These are phyloP conservation scores for Suhomyces xylopsoci DNA, from an alignment of 805 yeast species.

Conservation along the genomic window DNA sequence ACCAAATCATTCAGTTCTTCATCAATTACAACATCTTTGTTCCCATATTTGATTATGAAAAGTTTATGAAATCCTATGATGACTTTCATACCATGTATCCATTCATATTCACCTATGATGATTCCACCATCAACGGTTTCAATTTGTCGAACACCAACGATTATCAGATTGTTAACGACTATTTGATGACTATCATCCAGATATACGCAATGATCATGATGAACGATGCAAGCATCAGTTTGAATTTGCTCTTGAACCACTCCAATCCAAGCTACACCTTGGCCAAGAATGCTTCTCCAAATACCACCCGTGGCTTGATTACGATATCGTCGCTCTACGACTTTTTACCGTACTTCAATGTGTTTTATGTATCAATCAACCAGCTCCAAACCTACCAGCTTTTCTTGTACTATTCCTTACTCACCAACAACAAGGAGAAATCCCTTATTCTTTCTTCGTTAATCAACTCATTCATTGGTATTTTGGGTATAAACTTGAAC, in stretches of 20 bases:
- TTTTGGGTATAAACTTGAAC: conserved; percentile 41
- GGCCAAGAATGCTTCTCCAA: conserved; percentile 2
- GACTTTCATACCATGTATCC: conserved; percentile 48
- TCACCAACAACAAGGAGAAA: conserved; percentile 42
- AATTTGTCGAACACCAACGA: conserved; percentile 42
- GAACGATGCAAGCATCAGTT: conserved; percentile 44
- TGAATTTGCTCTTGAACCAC: conserved; percentile 41
- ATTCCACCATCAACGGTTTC: conserved; percentile 46
- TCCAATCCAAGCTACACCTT: conserved; percentile 27
- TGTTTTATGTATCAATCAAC: conserved; percentile 43
- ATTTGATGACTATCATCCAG: conserved; percentile 44
- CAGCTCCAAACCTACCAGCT: conserved; percentile 51
- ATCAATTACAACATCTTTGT: conserved; percentile 51
- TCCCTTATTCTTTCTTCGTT: conserved; percentile 36
- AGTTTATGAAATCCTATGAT: conserved; percentile 51
- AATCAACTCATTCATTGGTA: conserved; percentile 43
- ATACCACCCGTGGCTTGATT: conserved; percentile 9
- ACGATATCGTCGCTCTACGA: conserved; percentile 40
- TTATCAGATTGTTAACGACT: conserved; percentile 40
- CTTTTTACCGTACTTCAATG: conserved; percentile 48
- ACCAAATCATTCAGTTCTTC: conserved; percentile 47
- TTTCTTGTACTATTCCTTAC: conserved; percentile 46
- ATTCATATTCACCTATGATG: conserved; percentile 45
- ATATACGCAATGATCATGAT: conserved; percentile 52
- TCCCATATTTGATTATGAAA: conserved; percentile 53